Evolutionary conservation across 257 asterid species (phyloP), one percentile per base, ranked within the genome.

Genomic region (Solanum commersonii): DNA sequence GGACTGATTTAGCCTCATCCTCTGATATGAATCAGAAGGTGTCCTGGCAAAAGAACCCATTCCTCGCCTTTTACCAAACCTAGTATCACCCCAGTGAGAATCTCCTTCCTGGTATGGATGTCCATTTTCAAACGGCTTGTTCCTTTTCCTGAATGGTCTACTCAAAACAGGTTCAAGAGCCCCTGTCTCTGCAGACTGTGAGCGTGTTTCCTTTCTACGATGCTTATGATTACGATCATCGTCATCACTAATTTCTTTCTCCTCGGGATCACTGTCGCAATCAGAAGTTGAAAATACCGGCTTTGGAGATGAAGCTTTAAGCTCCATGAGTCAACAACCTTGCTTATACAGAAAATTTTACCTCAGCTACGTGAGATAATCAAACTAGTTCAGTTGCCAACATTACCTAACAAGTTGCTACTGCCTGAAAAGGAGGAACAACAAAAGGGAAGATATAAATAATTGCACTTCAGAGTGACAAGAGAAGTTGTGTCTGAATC

Each of bases 141-240:
- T 92, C 88, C 97, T 91, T 90, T 94, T 97, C 85, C 95, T 92
- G 89, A 89, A 93, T 44, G 98, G 95, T 87, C 95, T 94, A 31
- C 93, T 86, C 38, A 92, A 87, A 90, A 84, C 93, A 87, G 92
- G 95, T 89, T 93, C 98, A 77, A 92, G 90, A 89, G 95, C 91
- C 89, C 94, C 95, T 87, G 93, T 95, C 87, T 93, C 98, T 89
- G 88, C 56, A 77, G 98, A 94, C 73, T 94, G 94, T 87, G 98
- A 94, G 87, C 44, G 92, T 85, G 92, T 93, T 35, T 92, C 99
- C 84, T 94, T 92, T 79, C 94, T 94, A 38, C 99, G 98, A 91
- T 97, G 99, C 91, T 97, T 97, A 89, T 97, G 99, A 90, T 97
- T 97, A 86, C 99, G 99, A 90, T 97, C 99, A 93, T 97, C 99